Conservation (phyloP, 2,329 filamentous ascomycete genomes). For the Fonsecaea nubica region DNA sequence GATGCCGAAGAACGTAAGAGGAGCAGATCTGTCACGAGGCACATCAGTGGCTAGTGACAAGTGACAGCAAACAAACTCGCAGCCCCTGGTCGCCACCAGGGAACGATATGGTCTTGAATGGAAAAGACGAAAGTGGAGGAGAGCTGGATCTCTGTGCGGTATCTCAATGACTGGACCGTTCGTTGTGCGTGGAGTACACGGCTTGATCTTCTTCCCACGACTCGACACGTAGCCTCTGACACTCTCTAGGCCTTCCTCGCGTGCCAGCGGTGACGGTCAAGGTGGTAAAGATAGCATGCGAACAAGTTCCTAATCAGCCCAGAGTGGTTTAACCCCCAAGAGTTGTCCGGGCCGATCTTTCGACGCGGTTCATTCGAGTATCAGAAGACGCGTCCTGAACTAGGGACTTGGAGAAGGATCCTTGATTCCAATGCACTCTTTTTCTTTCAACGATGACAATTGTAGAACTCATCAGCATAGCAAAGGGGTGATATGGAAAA, state of each 20-base stretch:
- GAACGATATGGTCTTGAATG: constrained; percentile 20
- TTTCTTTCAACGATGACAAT: neutral
- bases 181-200: neutral
- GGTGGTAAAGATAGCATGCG: constrained; percentile 5
- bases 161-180: neutral
- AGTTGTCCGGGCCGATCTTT: constrained; percentile 6
- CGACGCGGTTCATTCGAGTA: constrained; percentile 16
- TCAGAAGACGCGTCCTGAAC: constrained; percentile 11
- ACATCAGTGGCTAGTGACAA: neutral
- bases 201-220: neutral
- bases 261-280: constrained; percentile 1
- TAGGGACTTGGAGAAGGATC: neutral
- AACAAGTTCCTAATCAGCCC: constrained; percentile 15
- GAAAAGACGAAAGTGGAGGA: constrained; percentile 13
- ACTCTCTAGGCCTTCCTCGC: neutral
- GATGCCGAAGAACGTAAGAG: neutral
- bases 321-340: constrained; percentile 21
- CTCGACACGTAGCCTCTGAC: neutral
- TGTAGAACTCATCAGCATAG: neutral
- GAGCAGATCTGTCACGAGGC: neutral
- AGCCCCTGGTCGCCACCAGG: constrained; percentile 1
- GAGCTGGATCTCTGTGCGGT: neutral
- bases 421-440: neutral
- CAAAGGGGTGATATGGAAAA: neutral
- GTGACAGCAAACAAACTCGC: constrained; percentile 16